Base-by-base conservation (phyloP, 208 protist genomes). In the Phytomonas francai region DNA sequence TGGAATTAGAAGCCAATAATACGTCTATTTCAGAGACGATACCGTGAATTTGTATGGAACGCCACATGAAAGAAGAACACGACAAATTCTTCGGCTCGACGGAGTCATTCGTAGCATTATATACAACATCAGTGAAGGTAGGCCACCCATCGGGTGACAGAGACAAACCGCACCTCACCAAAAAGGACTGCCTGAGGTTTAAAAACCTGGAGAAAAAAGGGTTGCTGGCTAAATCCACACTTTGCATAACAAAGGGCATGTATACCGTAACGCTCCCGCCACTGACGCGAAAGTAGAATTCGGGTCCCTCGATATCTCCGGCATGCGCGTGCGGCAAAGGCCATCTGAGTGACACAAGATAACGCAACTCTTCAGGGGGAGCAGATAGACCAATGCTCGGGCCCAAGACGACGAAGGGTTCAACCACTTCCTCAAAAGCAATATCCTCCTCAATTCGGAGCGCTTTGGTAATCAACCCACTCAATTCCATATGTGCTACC, bases 21-120 rank as follows among this genome's bases (percentile, higher is more conserved):
- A 87, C 56, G 49, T 87, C 81, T 28, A 81, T 68, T 22, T 64
- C 57, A 33, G 29, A 42, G 34, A 82, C 59, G 14, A 76, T 63
- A 5, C 59, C 74, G 39, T 19, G 12, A 49, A 49, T 19, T 49
- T 19, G 39, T 49, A 49, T 49, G 39, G 39, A 49, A 19, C 12
- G 14, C 12, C 39, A 49, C 14, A 12, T 3, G 12, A 49, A 39
- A 9, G 34, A 9, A 39, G 34, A 39, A 39, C 34, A 9, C 6
- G 34, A 39, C 34, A 9, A 9, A 9, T 9, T 49, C 39, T 19
- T 49, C 12, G 39, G 39, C 12, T 49, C 16, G 6, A 12, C 14
- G 39, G 39, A 19, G 14, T 49, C 39, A 19, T 49, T 12, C 14
- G 39, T 49, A 19, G 39, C 39, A 49, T 49, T 1, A 49, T 19